Percentiles rank a stretch among this genome's conserved stretches.
Evolutionary conservation across 1,284 basidiomycete genomes (phyloP).

Genomic region (Coniferiporia sulphurascens): DNA sequence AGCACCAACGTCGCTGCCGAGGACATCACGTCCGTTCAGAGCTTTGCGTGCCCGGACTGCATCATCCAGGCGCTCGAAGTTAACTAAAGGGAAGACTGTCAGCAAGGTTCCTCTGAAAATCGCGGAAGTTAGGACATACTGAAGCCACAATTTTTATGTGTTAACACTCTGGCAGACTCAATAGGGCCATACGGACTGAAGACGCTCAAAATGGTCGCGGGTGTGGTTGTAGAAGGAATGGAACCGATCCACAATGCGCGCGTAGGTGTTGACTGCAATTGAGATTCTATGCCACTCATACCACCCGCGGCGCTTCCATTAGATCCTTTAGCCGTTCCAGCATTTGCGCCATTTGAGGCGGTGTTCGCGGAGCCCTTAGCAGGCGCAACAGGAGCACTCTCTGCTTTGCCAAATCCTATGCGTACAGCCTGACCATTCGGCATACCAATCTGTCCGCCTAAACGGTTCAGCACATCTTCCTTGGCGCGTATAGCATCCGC

Average conservation of each 20-base stretch:
- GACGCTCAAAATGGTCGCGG: constrained; percentile 85
- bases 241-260: constrained; percentile 95
- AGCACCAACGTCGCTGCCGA: constrained; percentile 92
- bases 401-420: constrained; percentile 96
- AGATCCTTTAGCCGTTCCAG: constrained; percentile 50
- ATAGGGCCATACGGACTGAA: constrained; percentile 97
- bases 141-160: constrained; percentile 96
- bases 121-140: constrained; percentile 45
- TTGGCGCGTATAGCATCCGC: constrained; percentile 92
- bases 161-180: constrained; percentile 91
- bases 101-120: constrained; percentile 17
- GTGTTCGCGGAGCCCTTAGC: constrained; percentile 65
- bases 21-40: constrained; percentile 89
- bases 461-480: constrained; percentile 92
- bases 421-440: constrained; percentile 91
- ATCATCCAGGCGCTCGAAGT: constrained; percentile 96
- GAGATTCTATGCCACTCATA: constrained; percentile 68
- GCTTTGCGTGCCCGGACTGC: constrained; percentile 93
- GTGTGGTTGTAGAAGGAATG: constrained; percentile 89
- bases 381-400: constrained; percentile 86
- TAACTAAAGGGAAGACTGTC: constrained; percentile 48
- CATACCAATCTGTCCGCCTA: constrained; percentile 91
- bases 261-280: constrained; percentile 82
- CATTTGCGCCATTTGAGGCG: constrained; percentile 59
- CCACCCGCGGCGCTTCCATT: constrained; percentile 41